Base-by-base conservation (phyloP, 345 rosid genomes). In the Lepidium aucheri region DNA sequence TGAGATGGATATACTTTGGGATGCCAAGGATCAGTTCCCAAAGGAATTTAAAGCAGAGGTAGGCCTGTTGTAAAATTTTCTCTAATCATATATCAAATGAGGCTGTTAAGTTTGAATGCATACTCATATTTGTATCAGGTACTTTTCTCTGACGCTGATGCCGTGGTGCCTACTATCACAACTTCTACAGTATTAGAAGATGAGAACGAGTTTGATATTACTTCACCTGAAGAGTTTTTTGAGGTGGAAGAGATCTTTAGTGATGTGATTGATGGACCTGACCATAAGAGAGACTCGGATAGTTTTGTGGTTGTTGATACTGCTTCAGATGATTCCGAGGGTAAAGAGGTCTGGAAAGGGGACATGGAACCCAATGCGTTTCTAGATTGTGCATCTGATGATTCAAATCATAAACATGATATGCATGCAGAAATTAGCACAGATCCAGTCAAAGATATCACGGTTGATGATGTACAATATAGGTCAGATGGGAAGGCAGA, bases 231-330 rank as follows among this genome's bases (percentile, higher is more conserved):
- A 69, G 99, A 94, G 51, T 90, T 90, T 80, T 94, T 82, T 74
- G 99, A 94, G 86, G 99, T 86, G 50, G 96, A 94, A 80, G 96
- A 94, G 82, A 87, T 94, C 39, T 94, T 94, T 75, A 83, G 87
- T 81, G 89, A 75, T 75, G 81, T 75, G 20, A 74, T 80, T 9
- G 96, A 90, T 32, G 83, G 75, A 8, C 86, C 76, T 24, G 96
- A 90, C 64, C 81, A 77, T 40, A 88, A 79, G 75, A 78, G 58
- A 57, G 89, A 85, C 43, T 59, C 26, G 0, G 78, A 75, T 64
- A 30, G 81, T 64, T 74, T 39, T 63, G 49, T 65, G 47, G 77
- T 67, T 60, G 77, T 64, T 53, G 75, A 79, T 35, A 73, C 49
- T 60, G 63, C 52, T 34, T 30, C 68, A 36, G 80, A 72, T 74